Conservation (phyloP, 2,329 filamentous ascomycete genomes). For the Trichoderma gracile region DNA sequence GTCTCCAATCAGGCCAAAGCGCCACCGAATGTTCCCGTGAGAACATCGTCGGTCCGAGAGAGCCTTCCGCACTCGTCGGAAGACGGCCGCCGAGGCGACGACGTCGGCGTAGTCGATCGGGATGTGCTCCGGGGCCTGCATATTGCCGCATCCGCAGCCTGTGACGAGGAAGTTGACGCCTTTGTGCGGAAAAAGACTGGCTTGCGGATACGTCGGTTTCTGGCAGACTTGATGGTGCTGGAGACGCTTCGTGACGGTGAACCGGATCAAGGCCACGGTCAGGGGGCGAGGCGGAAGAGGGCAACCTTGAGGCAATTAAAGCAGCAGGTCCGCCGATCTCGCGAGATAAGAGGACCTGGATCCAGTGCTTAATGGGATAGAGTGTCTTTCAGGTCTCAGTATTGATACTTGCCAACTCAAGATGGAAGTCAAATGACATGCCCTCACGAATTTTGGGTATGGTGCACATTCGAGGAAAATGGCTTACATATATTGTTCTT, state of each 20-base stretch:
- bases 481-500: neutral
- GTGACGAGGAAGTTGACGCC: slow-evolving; percentile 55
- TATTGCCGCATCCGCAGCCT: slow-evolving; percentile 57
- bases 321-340: slow-evolving; percentile 40
- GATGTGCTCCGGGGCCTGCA: slow-evolving; percentile 58
- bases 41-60: slow-evolving; percentile 40
- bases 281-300: slow-evolving; percentile 35
- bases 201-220: slow-evolving; percentile 53
- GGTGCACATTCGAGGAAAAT: neutral
- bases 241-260: slow-evolving; percentile 46
- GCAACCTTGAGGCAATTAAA: slow-evolving; percentile 41
- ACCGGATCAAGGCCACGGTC: slow-evolving; percentile 31
- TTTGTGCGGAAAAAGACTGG: slow-evolving; percentile 55
- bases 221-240: slow-evolving; percentile 55
- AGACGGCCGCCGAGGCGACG: slow-evolving; percentile 37
- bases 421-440: neutral
- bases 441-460: neutral
- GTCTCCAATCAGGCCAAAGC: slow-evolving; percentile 32
- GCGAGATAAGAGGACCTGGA: slow-evolving; percentile 31
- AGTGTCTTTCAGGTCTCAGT: neutral
- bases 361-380: slow-evolving; percentile 2
- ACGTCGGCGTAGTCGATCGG: slow-evolving; percentile 37
- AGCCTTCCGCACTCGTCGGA: slow-evolving; percentile 30
- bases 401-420: neutral
- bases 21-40: slow-evolving; percentile 40